phyloP scores from a whole-genome alignment of 805 yeast genomes.

The Candida sithepensis region DNA sequence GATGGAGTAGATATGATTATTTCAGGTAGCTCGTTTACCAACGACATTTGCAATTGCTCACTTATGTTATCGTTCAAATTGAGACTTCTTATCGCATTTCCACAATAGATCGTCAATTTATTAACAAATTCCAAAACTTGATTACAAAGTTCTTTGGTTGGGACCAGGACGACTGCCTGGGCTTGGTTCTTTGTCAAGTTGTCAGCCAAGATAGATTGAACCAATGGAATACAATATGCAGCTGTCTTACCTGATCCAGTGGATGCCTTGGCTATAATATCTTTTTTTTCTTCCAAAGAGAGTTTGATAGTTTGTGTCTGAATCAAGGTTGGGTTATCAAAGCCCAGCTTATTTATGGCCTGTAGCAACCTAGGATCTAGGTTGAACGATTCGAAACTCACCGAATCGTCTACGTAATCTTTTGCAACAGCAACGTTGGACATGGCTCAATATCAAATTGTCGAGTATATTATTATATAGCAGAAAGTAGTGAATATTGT shows the following conservation, averaged over 20 bases:
- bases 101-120: slow-evolving; percentile 67
- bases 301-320: slow-evolving; percentile 91
- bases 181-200: slow-evolving; percentile 31
- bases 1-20: slow-evolving; percentile 86
- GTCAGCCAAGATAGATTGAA: slow-evolving; percentile 65
- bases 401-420: slow-evolving; percentile 67
- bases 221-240: slow-evolving; percentile 82
- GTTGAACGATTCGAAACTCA: slow-evolving; percentile 70
- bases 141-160: slow-evolving; percentile 86
- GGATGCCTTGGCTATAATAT: slow-evolving; percentile 87
- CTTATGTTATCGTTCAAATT: slow-evolving; percentile 63
- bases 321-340: slow-evolving; percentile 81
- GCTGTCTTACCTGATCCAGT: slow-evolving; percentile 97
- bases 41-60: slow-evolving; percentile 66
- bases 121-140: slow-evolving; percentile 76
- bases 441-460: slow-evolving; percentile 14
- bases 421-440: slow-evolving; percentile 49
- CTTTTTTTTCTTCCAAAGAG: slow-evolving; percentile 86
- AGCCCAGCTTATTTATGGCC: slow-evolving; percentile 78
- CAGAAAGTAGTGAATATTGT: neutral
- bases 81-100: slow-evolving; percentile 56
- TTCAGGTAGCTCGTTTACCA: slow-evolving; percentile 73
- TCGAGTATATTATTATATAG: neutral
- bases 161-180: slow-evolving; percentile 76
- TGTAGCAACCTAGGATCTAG: slow-evolving; percentile 81